Percentiles rank a stretch among this genome's conserved stretches.
Conservation (phyloP, 2,329 filamentous ascomycete genomes). For the Venturia pyrina region DNA sequence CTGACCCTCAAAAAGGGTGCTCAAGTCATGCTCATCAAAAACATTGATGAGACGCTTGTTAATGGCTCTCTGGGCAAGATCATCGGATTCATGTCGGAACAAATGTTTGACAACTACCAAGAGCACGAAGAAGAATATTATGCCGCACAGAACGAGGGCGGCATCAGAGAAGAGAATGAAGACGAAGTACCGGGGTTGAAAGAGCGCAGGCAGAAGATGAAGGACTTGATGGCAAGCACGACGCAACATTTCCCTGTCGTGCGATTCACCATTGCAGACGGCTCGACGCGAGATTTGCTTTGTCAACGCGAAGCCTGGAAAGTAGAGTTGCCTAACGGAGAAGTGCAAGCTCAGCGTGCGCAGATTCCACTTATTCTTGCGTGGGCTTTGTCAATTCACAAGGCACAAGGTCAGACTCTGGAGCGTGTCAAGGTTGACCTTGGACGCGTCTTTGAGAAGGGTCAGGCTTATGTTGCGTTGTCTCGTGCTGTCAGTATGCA, state of each 20-base stretch:
- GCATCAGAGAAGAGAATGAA: constrained; percentile 29
- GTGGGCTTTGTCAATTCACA: constrained; percentile 96
- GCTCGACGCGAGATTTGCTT: constrained; percentile 64
- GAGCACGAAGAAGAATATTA: constrained; percentile 48
- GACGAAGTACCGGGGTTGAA: constrained; percentile 23
- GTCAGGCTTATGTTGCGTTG: constrained; percentile 92
- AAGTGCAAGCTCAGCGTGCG: constrained; percentile 77
- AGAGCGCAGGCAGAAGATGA: constrained; percentile 33
- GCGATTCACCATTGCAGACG: constrained; percentile 70
- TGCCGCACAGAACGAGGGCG: constrained; percentile 35
- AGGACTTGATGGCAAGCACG: constrained; percentile 36
- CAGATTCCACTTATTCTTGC: constrained; percentile 77
- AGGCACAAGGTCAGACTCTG: constrained; percentile 90
- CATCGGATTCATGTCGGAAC: constrained; percentile 65
- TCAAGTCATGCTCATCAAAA: constrained; percentile 99
- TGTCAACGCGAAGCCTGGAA: constrained; percentile 91
- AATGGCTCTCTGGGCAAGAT: constrained; percentile 91
- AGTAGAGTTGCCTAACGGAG: constrained; percentile 89
- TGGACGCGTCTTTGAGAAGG: constrained; percentile 88
- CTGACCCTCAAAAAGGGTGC: constrained; percentile 82
- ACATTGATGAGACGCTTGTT: constrained; percentile 85
- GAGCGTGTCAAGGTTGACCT: constrained; percentile 92
- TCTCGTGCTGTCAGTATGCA: constrained; percentile 83
- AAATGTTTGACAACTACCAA: constrained; percentile 48
- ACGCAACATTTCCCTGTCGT: constrained; percentile 68